These are phyloP conservation scores for Xerocomus brunneocitrinus DNA, from an alignment of 768 basidiomycete species.

Conservation along the genomic window DNA sequence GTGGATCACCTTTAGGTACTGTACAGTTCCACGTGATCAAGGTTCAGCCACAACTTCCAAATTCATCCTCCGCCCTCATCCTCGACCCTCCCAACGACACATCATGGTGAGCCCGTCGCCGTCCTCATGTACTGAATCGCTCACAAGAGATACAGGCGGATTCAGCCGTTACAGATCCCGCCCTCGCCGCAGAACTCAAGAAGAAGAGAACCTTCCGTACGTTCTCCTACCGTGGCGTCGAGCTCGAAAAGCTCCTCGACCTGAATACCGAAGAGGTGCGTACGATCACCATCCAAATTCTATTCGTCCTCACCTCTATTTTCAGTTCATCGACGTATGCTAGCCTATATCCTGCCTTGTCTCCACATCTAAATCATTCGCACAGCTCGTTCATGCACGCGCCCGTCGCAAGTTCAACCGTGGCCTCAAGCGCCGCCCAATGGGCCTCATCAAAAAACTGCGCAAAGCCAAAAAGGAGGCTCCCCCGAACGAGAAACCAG, in stretches of 20 bases:
- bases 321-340: slow-evolving; percentile 75
- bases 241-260: slow-evolving; percentile 97
- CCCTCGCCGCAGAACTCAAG: slow-evolving; percentile 94
- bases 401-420: slow-evolving; percentile 98
- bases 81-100: slow-evolving; percentile 27
- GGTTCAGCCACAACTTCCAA: slow-evolving; percentile 41
- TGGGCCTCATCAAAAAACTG: slow-evolving; percentile 99
- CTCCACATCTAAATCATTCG: not conserved
- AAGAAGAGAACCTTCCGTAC: slow-evolving; percentile 99
- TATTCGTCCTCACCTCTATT: not conserved
- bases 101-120: slow-evolving; percentile 28
- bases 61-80: slow-evolving; percentile 26
- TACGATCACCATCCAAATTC: not conserved
- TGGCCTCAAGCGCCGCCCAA: slow-evolving; percentile 95
- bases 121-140: not conserved
- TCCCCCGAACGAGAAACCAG: slow-evolving; percentile 97
- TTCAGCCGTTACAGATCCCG: slow-evolving; percentile 80
- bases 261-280: slow-evolving; percentile 92
- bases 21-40: slow-evolving; percentile 55
- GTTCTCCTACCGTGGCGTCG: slow-evolving; percentile 96
- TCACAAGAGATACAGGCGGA: slow-evolving; percentile 55
- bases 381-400: slow-evolving; percentile 93
- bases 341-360: slow-evolving; percentile 11
- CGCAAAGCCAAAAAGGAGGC: slow-evolving; percentile 99
- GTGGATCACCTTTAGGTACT: slow-evolving; percentile 35